Evolutionary conservation across 345 rosid species (phyloP).

Genomic region (Citrus medica): DNA sequence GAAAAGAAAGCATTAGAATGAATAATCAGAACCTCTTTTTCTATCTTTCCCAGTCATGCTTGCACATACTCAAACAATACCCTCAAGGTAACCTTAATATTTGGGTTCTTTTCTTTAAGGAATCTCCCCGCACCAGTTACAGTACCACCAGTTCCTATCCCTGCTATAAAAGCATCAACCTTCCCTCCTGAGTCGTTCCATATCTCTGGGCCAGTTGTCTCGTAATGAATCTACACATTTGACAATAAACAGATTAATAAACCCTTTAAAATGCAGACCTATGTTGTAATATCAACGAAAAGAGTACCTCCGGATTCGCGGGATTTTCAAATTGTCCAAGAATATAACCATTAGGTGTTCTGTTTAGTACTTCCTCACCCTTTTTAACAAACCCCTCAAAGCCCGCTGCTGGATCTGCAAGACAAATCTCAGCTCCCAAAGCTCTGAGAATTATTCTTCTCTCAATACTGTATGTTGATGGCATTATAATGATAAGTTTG

Average conservation of each 20-base stretch:
- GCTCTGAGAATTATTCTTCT: slow-evolving; percentile 62
- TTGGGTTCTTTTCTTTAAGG: slow-evolving; percentile 40
- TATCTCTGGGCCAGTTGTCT: slow-evolving; percentile 70
- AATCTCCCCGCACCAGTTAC: slow-evolving; percentile 49
- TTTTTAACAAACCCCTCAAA: slow-evolving; percentile 37
- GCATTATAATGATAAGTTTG: slow-evolving; percentile 57
- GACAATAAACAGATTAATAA: not conserved
- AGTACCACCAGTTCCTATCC: slow-evolving; percentile 70
- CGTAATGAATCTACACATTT: slow-evolving; percentile 59
- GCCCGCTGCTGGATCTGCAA: slow-evolving; percentile 47
- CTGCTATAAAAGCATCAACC: slow-evolving; percentile 48
- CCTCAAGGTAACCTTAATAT: slow-evolving; percentile 32
- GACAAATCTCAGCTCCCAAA: slow-evolving; percentile 65
- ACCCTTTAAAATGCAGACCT: not conserved
- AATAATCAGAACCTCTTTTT: not conserved
- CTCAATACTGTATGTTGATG: slow-evolving; percentile 52
- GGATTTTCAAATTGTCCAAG: slow-evolving; percentile 52
- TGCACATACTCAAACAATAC: not conserved
- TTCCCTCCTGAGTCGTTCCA: slow-evolving; percentile 60
- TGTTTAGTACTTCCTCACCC: slow-evolving; percentile 49
- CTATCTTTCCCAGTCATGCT: not conserved
- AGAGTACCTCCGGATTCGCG: slow-evolving; percentile 62
- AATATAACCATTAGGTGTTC: slow-evolving; percentile 52
- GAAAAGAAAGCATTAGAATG: not conserved
- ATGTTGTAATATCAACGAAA: not conserved